Evolutionary conservation across 140 eudicot species (phyloP).

Genomic region (Bidens hawaiensis): DNA sequence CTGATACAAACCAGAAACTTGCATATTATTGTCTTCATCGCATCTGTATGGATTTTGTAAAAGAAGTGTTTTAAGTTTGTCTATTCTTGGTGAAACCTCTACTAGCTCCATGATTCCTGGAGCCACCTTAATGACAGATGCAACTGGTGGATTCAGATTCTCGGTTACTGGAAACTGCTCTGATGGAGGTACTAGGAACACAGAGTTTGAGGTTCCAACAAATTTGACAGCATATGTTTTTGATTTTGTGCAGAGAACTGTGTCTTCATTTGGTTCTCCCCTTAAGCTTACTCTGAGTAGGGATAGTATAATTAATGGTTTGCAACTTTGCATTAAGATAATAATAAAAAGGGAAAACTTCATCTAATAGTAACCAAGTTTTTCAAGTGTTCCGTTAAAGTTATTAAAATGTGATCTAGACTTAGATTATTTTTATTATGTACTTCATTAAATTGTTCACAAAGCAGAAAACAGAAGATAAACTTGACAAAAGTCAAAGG

Average conservation of each 20-base stretch:
- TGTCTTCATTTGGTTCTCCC: constrained; percentile 88
- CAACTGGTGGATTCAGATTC: constrained; percentile 27
- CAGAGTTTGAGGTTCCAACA: constrained; percentile 94
- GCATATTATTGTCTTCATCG: constrained; percentile 46
- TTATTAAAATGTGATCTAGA: too few species aligned
- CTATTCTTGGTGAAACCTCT: constrained; percentile 84
- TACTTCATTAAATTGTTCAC: background rate
- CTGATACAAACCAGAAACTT: constrained; percentile 43
- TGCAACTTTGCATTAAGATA: background rate
- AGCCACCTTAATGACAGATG: constrained; percentile 69
- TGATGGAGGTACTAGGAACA: constrained; percentile 76
- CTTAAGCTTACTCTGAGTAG: constrained; percentile 60
- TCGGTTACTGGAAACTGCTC: constrained; percentile 27
- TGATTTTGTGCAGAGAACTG: constrained; percentile 81
- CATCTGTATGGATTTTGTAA: constrained; percentile 58
- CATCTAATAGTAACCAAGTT: background rate
- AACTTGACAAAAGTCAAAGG: background rate
- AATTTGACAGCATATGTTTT: constrained; percentile 83
- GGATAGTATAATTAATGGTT: background rate
- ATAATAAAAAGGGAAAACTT: too few species aligned
- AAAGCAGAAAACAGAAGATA: too few species aligned
- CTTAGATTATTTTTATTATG: too few species aligned
- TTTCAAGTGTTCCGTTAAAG: too few species aligned
- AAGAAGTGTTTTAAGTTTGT: constrained; percentile 68
- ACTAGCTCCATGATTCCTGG: constrained; percentile 86